Conservation (phyloP, 1,139 yeast species). For the Debaryomyces fabryi region DNA sequence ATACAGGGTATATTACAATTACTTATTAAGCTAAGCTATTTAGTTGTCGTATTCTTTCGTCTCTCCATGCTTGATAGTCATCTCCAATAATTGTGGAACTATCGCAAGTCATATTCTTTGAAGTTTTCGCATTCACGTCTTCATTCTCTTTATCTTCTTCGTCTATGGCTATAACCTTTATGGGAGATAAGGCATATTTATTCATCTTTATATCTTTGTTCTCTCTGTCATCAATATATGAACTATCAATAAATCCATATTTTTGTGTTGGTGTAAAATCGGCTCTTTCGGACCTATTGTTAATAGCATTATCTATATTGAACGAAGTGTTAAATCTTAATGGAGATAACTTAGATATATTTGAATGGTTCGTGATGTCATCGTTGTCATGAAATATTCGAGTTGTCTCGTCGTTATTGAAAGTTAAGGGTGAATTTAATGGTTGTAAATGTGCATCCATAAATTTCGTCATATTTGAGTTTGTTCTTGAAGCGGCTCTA, state of each 20-base stretch:
- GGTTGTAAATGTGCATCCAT: slow-evolving; percentile 29
- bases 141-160: slow-evolving; percentile 16
- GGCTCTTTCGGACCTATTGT: slow-evolving; percentile 3
- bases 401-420: slow-evolving; percentile 8
- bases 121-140: slow-evolving; percentile 15
- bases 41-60: slow-evolving; percentile 39
- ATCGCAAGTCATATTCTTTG: slow-evolving; percentile 31
- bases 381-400: slow-evolving; percentile 9
- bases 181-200: slow-evolving; percentile 27
- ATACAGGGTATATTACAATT: slow-evolving; percentile 4
- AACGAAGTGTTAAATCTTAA: slow-evolving; percentile 17
- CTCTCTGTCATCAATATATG: slow-evolving; percentile 15
- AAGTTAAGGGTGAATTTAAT: slow-evolving; percentile 31
- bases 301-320: neutral
- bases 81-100: slow-evolving; percentile 46
- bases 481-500: slow-evolving; percentile 14
- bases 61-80: slow-evolving; percentile 47
- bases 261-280: slow-evolving; percentile 16
- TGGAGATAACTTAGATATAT: slow-evolving; percentile 23
- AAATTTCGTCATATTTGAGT: slow-evolving; percentile 15
- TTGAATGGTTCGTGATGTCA: slow-evolving; percentile 13
- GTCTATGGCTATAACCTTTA: slow-evolving; percentile 16
- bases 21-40: slow-evolving; percentile 15
- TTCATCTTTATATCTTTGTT: slow-evolving; percentile 9
- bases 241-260: slow-evolving; percentile 11